A percentile compares a stretch with the other conserved stretches of the same genome.
These are phyloP conservation scores for Angophora floribunda DNA, from an alignment of 345 rosid species.

Conservation along the genomic window DNA sequence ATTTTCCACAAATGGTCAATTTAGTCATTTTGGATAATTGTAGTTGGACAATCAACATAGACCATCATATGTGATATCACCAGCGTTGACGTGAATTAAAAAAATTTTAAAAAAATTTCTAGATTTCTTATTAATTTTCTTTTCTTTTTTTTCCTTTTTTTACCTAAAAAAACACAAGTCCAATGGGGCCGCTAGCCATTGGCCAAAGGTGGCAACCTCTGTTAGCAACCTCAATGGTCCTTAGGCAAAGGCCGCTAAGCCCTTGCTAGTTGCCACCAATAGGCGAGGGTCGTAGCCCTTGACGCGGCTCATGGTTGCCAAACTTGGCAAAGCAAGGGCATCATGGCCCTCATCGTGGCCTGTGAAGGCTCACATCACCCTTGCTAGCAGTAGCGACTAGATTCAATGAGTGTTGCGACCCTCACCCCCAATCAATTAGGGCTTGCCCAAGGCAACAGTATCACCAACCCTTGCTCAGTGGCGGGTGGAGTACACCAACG, in stretches of 20 bases:
- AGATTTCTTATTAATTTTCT: no score
- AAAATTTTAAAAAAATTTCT: no score
- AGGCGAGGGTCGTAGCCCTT: not conserved
- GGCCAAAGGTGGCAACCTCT: not conserved
- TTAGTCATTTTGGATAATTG: no score
- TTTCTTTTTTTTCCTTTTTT: no score
- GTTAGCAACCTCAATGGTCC: fast-evolving
- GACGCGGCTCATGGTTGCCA: fast-evolving
- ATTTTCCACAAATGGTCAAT: no score
- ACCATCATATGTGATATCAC: not conserved
- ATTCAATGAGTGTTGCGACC: not conserved
- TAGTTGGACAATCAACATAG: fast-evolving
- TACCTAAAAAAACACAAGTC: not conserved
- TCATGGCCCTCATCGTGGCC: not conserved
- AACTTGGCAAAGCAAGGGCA: not conserved
- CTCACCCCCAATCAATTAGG: fast-evolving
- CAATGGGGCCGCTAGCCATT: fast-evolving
- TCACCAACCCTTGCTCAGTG: not conserved
- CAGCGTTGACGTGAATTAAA: fast-evolving
- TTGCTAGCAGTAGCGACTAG: fast-evolving
- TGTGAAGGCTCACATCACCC: not conserved
- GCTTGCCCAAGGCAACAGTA: fast-evolving
- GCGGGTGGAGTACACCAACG: fast-evolving
- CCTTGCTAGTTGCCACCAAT: fast-evolving
- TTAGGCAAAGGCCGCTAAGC: fast-evolving